A percentile compares a stretch with the other conserved stretches of the same genome.
These are phyloP conservation scores for Tricholoma matsutake DNA, from an alignment of 768 basidiomycete genomes.

Conservation along the genomic window DNA sequence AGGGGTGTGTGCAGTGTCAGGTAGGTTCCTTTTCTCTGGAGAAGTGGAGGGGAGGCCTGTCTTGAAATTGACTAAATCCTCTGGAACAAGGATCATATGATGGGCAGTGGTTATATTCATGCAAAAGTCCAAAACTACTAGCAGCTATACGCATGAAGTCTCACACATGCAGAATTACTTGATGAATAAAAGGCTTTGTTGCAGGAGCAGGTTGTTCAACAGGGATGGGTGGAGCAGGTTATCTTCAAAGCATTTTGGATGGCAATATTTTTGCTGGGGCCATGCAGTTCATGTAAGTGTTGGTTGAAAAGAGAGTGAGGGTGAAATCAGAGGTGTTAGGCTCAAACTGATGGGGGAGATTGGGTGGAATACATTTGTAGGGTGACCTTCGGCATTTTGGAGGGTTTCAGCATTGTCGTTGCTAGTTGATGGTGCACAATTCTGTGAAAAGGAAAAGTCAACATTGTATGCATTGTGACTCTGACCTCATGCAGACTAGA, in stretches of 20 bases:
- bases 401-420: too few relatives aligned
- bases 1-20: neutral
- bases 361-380: neutral
- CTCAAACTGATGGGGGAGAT: too few relatives aligned
- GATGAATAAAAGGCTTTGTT: neutral
- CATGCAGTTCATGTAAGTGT: neutral
- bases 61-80: neutral
- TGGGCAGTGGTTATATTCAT: neutral
- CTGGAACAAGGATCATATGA: neutral
- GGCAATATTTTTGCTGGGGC: neutral
- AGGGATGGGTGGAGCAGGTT: neutral
- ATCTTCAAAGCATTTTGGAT: neutral
- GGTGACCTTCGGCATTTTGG: too few relatives aligned
- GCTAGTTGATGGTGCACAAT: too few relatives aligned
- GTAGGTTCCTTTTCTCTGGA: neutral
- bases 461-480: too few relatives aligned
- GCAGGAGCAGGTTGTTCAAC: neutral
- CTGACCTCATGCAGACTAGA: too few relatives aligned
- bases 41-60: neutral
- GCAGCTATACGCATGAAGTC: neutral
- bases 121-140: neutral
- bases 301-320: neutral
- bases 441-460: too few relatives aligned
- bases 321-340: neutral
- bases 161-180: neutral